Conservation (phyloP, 306 rosid genomes). For the Astragalus glycyphyllos region DNA sequence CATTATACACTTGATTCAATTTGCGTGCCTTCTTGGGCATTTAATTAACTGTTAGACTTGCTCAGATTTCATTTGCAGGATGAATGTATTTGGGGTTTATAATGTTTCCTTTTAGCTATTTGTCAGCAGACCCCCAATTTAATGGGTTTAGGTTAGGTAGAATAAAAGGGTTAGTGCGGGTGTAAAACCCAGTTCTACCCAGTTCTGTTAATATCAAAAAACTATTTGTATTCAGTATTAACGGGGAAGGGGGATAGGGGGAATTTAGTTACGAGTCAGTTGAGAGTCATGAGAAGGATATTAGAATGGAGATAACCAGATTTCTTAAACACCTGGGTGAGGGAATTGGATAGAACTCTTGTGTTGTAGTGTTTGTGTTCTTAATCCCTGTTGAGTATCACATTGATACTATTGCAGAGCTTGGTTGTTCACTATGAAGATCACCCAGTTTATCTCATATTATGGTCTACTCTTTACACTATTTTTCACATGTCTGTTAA, state of each 20-base stretch:
- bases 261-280: not conserved
- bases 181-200: not conserved
- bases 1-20: conserved; percentile 5
- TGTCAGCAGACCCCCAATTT: not conserved
- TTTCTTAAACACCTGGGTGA: not conserved
- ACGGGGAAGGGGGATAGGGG: not conserved
- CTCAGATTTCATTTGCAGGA: conserved; percentile 4
- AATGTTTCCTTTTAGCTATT: conserved; percentile 9
- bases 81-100: conserved; percentile 1
- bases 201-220: not conserved
- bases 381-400: conserved; percentile 6
- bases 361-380: not conserved
- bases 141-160: not conserved
- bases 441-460: not conserved
- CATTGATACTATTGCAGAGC: conserved; percentile 3
- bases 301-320: not conserved
- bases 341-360: not conserved
- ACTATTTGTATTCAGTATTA: not conserved
- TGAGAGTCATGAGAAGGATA: not conserved
- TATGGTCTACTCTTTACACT: not conserved
- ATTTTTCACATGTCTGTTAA: conserved; percentile 2
- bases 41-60: conserved; percentile 1
- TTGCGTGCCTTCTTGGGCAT: conserved; percentile 1
- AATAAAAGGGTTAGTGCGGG: not conserved
- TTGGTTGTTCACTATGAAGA: not conserved